These are phyloP conservation scores for Aspergillus viridinutans DNA, from an alignment of 2,329 filamentous ascomycete genomes.

Conservation along the genomic window DNA sequence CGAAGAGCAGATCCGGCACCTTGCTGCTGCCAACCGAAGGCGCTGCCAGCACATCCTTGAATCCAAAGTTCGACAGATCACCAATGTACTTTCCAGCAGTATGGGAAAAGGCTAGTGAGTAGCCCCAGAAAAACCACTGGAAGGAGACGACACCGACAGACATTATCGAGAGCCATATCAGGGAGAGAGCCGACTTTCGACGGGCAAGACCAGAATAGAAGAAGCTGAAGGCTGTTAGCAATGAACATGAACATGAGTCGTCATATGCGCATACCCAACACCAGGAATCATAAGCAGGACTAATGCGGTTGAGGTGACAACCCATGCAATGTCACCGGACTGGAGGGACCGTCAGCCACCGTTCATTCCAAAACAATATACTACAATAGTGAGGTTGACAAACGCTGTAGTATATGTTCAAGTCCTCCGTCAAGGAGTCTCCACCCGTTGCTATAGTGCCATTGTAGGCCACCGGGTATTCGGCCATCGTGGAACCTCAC, in stretches of 20 bases:
- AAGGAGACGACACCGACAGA: slow-evolving; percentile 74
- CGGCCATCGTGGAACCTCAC: slow-evolving; percentile 27
- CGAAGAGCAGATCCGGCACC: slow-evolving; percentile 80
- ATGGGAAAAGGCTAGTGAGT: slow-evolving; percentile 78
- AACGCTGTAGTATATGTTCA: slow-evolving; percentile 77
- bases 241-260: slow-evolving; percentile 1
- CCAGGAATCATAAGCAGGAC: slow-evolving; percentile 91
- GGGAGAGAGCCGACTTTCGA: slow-evolving; percentile 80
- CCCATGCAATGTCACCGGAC: slow-evolving; percentile 79
- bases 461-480: slow-evolving; percentile 56
- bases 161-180: slow-evolving; percentile 83
- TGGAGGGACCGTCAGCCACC: slow-evolving; percentile 34
- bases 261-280: slow-evolving; percentile 56
- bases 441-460: slow-evolving; percentile 59
- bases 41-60: slow-evolving; percentile 68
- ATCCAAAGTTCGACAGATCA: slow-evolving; percentile 72
- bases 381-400: slow-evolving; percentile 8
- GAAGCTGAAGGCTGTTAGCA: slow-evolving; percentile 52
- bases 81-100: slow-evolving; percentile 71
- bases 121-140: slow-evolving; percentile 97
- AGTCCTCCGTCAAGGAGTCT: slow-evolving; percentile 61
- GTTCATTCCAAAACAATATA: neutral
- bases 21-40: slow-evolving; percentile 69
- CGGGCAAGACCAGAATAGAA: slow-evolving; percentile 90
- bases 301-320: slow-evolving; percentile 70